Evolutionary conservation across 2,329 filamentous ascomycete species (phyloP), one percentile per base, ranked within the genome.

Genomic region (Fonsecaea monophora): DNA sequence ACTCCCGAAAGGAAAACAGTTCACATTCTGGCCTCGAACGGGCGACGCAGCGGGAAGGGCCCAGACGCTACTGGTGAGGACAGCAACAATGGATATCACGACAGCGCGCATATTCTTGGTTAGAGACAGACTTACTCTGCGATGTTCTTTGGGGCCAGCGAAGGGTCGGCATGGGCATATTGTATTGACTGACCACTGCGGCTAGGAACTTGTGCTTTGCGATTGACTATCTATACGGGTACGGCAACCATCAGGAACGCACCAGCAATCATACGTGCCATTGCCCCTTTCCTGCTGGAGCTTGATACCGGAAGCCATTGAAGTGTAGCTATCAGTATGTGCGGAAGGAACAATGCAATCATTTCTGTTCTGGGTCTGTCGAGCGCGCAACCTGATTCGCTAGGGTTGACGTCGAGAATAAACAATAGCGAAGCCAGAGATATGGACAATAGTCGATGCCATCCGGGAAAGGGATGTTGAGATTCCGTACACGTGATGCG

Each of bases 1-100:
- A 50, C 53, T 63, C n/a, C 60, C 60, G 34, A 63, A 57, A n/a
- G 60, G 60, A 30, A 63, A 63, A 37, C 60, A 63, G 30, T 25
- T 63, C 38, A 53, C 25, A 50, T 53, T 38, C 55, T 63, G 60
- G 10, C 60, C 60, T 35, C 53, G 35, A 34, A 63, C 15, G 32
- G 32, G 9, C 35, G 60, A 50, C 2, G 30, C 37, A 13, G 42
- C 45, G 53, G 60, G 53, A 35, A 57, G 55, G 3, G 15, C 25
- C 60, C 60, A 63, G 25, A 50, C 60, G 21, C 38, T 45, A 38
- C 60, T 57, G 21, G 38, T 18, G 9, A 63, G 53, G 18, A 57
- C 50, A 32, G 42, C 40, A 30, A 63, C 9, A 15, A 45, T 9
- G 4, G 25, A 38, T n/a, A 63, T 61, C n/a, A 32, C 30, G 37